Base-by-base conservation (phyloP, 306 rosid genomes). In the Calophaca sinica region DNA sequence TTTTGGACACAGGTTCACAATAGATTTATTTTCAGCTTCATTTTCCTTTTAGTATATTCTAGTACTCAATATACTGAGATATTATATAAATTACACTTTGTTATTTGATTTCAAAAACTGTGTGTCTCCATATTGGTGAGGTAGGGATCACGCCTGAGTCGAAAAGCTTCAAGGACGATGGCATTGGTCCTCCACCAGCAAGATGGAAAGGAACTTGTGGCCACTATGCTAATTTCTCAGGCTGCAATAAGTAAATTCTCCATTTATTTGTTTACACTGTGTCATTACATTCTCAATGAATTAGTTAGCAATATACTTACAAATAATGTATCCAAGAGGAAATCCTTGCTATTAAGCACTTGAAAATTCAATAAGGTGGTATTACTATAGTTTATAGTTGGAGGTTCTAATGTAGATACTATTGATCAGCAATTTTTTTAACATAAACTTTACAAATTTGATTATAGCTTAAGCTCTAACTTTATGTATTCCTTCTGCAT, bases 171-270 rank as follows among this genome's bases (percentile, higher is more conserved):
- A 90, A 85, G 51, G 98, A 87, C 15, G 54, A 87, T 5, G 98
- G 96, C 1, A 73, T 88, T 55, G 89, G 90, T 63, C 92, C 90
- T 82, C 96, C 93, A 61, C 97, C 98, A 6, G 51, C 64, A 63
- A 88, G 70, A 82, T 94, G 98, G 97, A 91, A 94, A 78, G 98
- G 98, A 84, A 67, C 65, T 31, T 94, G 98, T 86, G 80, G 35
- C 28, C 86, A 32, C 32, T 87, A 52, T 78, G 93, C 96, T 54
- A 94, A 94, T 81, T 94, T 94, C 85, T 84, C 94, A 14, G 97
- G 97, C 84, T 94, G 98, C 85, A 94, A 91, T 81, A 88, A 88
- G 98, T 94, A 87, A 79, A 62, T 54, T 63, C 50, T 14, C 44
- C 48, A 7, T 69, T 64, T 72, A 72, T 68, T 28, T 80, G 20